Evolutionary conservation across 495 filamentous ascomycete species (phyloP), one percentile per base, ranked within the genome.

Genomic region (Neurospora tetraspora): DNA sequence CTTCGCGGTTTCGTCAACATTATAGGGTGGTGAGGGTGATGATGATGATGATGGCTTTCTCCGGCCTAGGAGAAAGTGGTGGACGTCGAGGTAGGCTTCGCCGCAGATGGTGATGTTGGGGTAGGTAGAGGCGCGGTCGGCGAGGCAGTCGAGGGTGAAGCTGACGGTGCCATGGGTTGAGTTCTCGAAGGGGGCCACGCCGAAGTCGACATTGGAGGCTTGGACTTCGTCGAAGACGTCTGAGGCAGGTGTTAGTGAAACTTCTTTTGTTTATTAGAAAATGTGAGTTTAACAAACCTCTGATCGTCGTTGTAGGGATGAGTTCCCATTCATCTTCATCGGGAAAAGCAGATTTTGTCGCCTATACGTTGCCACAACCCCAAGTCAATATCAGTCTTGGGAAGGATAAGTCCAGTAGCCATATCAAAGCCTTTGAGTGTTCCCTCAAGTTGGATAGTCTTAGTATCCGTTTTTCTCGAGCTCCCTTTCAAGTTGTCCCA

Each of bases 151-250:
- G 9, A 99, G 88, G 0, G 94, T 97, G 78, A 90, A 88, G 34
- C 95, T 89, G 47, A 99, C 96, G 59, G 90, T 89, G 74, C 96
- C 96, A 82, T 98, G 96, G 75, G 94, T 94, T 11, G 91, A 94
- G 82, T 99, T 99, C 81, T 99, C 96, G 82, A 96, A 94, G 38
- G 96, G 96, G 18, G 98, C 92, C 5, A 99, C 92, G 73, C 94
- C 95, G 77, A 89, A 91, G 72, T 85, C 80, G 0, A 86, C 86
- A 31, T 79, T 73, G 72, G 86, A 81, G 16, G 86, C 83, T 80
- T 97, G 94, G 23, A 97, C 90, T 18, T 88, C 85, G 39, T 87
- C 83, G 80, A 98, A 97, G 74, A 96, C 89, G 73, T 95, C 94
- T 88, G 83, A 73, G 31, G 45, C 2, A 23, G 31, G 18, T 27